Evolutionary conservation across 1,284 basidiomycete species (phyloP).

Genomic region (Phellopilus nigrolimitatus): DNA sequence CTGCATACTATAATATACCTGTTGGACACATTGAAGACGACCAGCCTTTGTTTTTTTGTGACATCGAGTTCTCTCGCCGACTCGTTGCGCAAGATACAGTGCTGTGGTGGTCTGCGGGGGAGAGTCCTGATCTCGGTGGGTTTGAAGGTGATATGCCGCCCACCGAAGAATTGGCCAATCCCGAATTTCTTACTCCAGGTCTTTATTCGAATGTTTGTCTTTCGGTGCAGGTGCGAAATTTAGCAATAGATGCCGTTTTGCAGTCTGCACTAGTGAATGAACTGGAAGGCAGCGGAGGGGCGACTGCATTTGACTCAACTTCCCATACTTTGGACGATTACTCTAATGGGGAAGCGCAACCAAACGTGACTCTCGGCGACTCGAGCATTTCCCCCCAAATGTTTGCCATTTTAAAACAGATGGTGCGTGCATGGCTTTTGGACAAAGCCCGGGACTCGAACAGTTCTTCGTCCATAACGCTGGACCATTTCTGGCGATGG

Average conservation of each 20-base stretch:
- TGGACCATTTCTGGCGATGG: slow-evolving; percentile 99
- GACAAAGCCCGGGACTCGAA: slow-evolving; percentile 72
- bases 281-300: slow-evolving; percentile 88
- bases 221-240: slow-evolving; percentile 85
- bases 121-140: slow-evolving; percentile 92
- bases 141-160: slow-evolving; percentile 82
- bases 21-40: slow-evolving; percentile 91
- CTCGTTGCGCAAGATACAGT: slow-evolving; percentile 86
- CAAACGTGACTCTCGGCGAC: slow-evolving; percentile 85
- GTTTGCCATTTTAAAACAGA: slow-evolving; percentile 80
- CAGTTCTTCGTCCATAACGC: slow-evolving; percentile 59
- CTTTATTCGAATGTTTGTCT: slow-evolving; percentile 93
- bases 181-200: slow-evolving; percentile 84
- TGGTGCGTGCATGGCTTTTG: slow-evolving; percentile 93
- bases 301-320: slow-evolving; percentile 90
- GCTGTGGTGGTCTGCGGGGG: slow-evolving; percentile 94
- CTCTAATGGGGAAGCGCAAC: slow-evolving; percentile 68
- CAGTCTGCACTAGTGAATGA: slow-evolving; percentile 96
- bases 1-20: slow-evolving; percentile 91
- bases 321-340: slow-evolving; percentile 93
- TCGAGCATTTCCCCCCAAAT: slow-evolving; percentile 88
- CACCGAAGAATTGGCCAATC: slow-evolving; percentile 75
- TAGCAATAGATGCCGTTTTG: slow-evolving; percentile 92
- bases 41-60: slow-evolving; percentile 81
- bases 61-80: slow-evolving; percentile 88